Base-by-base conservation (phyloP, 805 yeast species). In the Metschnikowia kofuensis region DNA sequence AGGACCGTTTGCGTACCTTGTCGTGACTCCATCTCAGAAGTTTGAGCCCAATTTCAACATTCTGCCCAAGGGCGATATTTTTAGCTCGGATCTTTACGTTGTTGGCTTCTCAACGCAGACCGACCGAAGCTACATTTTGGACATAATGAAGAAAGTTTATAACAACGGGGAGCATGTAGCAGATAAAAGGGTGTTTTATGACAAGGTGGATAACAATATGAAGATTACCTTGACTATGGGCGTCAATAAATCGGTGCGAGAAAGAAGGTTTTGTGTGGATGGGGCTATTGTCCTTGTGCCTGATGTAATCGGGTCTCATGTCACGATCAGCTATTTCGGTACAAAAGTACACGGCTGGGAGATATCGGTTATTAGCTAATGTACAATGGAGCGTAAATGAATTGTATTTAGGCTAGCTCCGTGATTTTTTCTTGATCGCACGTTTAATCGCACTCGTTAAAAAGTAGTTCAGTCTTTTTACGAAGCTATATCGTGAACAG, bases 261-360 rank as follows among this genome's bases (percentile, higher is more conserved):
- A 68, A n/a, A 66, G 78, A 52, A 67, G 89, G 32, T 75, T 84
- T 62, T 86, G 92, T 58, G 59, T 86, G 11, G 94, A 86, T 63
- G 94, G 94, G 0, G 66, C 77, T 15, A 82, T 80, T 21, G 54
- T 70, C 13, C 57, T 48, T 12, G 43, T 67, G 12, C 75, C 76
- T 1, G 63, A 49, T 6, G 27, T 8, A 1, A 40, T 13, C 6
- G 40, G 39, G 16, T 30, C 21, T 2, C 27, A 15, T 3, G 21
- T 54, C 26, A 35, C n/a, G 4, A 38, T 56, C 26, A 12, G 45
- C 8, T 44, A 52, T 13, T 36, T 31, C 29, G 59, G 59, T 13
- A 34, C 28, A 10, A 30, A 35, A n/a, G 48, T 39, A n/a, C 34
- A 44, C 15, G 52, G 43, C 7, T 56, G 58, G 53, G 38, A 40